A percentile compares a stretch with the other conserved stretches of the same genome.
Conservation (phyloP, 768 basidiomycete species). For the Steccherinum ochraceum region DNA sequence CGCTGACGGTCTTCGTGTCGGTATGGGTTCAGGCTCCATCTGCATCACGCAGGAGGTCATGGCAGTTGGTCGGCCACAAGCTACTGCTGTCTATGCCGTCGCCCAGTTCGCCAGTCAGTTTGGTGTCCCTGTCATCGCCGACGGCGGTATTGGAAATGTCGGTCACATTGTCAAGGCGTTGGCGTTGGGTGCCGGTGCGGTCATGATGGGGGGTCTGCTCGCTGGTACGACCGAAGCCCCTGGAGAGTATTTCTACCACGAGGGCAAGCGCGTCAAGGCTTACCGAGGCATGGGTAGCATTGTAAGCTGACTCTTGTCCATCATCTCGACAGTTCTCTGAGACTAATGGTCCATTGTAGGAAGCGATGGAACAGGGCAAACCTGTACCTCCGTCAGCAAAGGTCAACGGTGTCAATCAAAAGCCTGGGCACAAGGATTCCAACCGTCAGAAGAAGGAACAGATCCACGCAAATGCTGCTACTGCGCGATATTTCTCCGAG, state of each 20-base stretch:
- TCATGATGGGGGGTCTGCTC: slow-evolving; percentile 98
- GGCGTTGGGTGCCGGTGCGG: slow-evolving; percentile 87
- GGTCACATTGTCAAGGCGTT: slow-evolving; percentile 98
- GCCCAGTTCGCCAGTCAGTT: slow-evolving; percentile 91
- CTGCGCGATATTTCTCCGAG: slow-evolving; percentile 93
- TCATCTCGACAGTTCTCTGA: too few species aligned
- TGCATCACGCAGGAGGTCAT: slow-evolving; percentile 99
- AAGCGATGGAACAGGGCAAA: slow-evolving; percentile 85
- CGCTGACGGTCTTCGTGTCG: slow-evolving; percentile 91
- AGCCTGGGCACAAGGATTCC: slow-evolving; percentile 38
- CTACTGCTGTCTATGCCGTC: slow-evolving; percentile 95
- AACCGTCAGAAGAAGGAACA: slow-evolving; percentile 35
- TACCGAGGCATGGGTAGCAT: slow-evolving; percentile 98
- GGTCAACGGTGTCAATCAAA: slow-evolving; percentile 12
- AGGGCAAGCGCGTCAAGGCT: slow-evolving; percentile 97
- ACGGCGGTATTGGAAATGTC: slow-evolving; percentile 92
- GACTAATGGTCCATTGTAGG: slow-evolving; percentile 25
- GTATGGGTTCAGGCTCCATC: slow-evolving; percentile 98
- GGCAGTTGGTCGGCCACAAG: slow-evolving; percentile 97
- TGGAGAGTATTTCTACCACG: slow-evolving; percentile 99
- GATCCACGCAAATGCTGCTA: slow-evolving; percentile 86
- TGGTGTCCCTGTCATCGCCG: slow-evolving; percentile 94
- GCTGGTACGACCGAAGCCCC: slow-evolving; percentile 97
- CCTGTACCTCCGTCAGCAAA: slow-evolving; percentile 27
- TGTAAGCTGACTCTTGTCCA: slow-evolving; percentile 28